Base-by-base conservation (phyloP, 805 yeast species). In the Cyberlindnera maritima region DNA sequence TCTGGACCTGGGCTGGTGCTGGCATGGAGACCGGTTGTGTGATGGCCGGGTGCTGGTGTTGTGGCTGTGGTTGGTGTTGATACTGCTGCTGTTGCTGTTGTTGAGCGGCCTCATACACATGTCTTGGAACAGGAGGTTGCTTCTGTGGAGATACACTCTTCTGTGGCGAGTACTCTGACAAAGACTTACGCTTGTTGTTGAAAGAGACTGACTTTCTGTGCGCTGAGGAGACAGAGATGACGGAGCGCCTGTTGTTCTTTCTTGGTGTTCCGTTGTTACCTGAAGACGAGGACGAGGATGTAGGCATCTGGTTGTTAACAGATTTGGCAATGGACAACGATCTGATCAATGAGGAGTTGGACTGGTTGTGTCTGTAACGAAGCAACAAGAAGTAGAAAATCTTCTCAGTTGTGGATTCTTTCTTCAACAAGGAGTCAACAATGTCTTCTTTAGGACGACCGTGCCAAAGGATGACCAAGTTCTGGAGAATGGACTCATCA, bases 401-500 rank as follows among this genome's bases (percentile, higher is more conserved):
- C 68, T 88, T 88, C 58, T 88, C 96, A 2, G 89, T 77, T 49
- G 82, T 82, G 49, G 79, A 77, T 32, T 73, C 81, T 2, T 75
- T 71, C 18, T 80, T 72, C 46, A 82, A 54, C 41, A 89, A 67
- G 49, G 78, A 75, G 4, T 72, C 62, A 37, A 84, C 67, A 19
- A 89, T 78, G 10, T 71, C 66, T n/a, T 75, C 72, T 47, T 78
- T 76, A 17, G 79, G 69, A 49, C 83, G 84, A 46, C 91, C 92
- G 63, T 87, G 96, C 81, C 94, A 88, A 52, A 88, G 66, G 11
- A 87, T 86, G 55, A 84, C 84, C 55, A 88, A 70, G 58, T 85
- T 88, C 50, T 83, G 79, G 58, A 89, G 69, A 41, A 88, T 87
- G 55, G 87, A 90, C 45, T 70, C 71, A 63, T 89, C 95, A 46